Conservation (phyloP, 176 grass and related monocot genomes). For the Cocos nucifera region DNA sequence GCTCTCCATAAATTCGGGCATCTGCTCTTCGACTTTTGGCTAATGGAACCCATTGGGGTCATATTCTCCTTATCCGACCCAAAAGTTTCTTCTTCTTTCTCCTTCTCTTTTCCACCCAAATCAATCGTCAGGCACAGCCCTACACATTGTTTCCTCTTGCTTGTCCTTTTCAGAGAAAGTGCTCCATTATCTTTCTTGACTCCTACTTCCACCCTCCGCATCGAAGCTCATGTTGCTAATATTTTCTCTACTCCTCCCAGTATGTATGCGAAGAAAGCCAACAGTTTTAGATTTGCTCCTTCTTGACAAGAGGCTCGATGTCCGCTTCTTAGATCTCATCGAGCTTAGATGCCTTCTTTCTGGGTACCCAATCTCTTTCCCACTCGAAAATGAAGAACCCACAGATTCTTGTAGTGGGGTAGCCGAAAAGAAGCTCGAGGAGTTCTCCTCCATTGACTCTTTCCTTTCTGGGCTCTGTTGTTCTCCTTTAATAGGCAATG, state of each 20-base stretch:
- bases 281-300: conserved; percentile 63
- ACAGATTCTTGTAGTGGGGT: conserved; percentile 30
- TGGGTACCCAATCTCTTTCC: neutral
- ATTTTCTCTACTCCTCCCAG: conserved; percentile 42
- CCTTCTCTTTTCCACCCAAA: neutral
- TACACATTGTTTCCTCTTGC: conserved; percentile 14
- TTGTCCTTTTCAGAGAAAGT: conserved; percentile 14
- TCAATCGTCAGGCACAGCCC: neutral
- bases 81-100: neutral
- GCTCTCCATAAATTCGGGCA: no score
- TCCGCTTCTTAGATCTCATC: conserved; percentile 18
- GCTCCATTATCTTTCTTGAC: neutral
- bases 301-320: conserved; percentile 35
- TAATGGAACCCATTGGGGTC: no score
- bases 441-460: conserved; percentile 16
- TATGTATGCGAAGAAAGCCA: conserved; percentile 59
- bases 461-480: conserved; percentile 10
- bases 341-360: conserved; percentile 5
- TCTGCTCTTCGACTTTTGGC: no score
- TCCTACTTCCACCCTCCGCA: conserved; percentile 1
- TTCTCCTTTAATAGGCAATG: conserved; percentile 23
- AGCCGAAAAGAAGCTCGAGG: conserved; percentile 1
- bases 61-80: neutral
- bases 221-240: conserved; percentile 18
- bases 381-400: conserved; percentile 23